Evolutionary conservation across 441 rosid species (phyloP).

Genomic region (Pelargonium fulgidum): DNA sequence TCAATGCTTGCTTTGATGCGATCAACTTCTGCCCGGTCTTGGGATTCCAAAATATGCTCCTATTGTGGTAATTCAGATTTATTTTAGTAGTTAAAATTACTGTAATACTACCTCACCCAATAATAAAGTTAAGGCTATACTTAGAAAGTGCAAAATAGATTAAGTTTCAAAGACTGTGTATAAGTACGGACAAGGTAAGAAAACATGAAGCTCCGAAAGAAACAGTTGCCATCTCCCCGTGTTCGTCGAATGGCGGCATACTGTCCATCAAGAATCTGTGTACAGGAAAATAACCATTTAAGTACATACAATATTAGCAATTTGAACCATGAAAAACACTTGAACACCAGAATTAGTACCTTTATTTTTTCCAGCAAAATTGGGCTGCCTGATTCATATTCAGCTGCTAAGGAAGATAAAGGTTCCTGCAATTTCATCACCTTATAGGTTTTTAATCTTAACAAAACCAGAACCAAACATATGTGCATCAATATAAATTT

Average conservation of each 20-base stretch:
- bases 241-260: constrained; percentile 28
- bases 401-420: constrained; percentile 24
- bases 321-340: not conserved
- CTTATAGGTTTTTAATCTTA: not conserved
- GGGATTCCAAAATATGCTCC: constrained; percentile 28
- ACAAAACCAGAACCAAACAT: not conserved
- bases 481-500: not conserved
- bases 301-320: constrained; percentile 5
- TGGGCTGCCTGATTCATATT: constrained; percentile 23
- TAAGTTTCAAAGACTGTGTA: not conserved
- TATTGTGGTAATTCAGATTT: not conserved
- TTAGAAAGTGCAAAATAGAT: not conserved
- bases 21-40: constrained; percentile 25
- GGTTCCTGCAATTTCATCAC: constrained; percentile 22
- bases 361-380: constrained; percentile 27
- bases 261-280: constrained; percentile 25
- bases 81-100: not conserved
- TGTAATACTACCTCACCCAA: not conserved
- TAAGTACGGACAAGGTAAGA: constrained; percentile 21
- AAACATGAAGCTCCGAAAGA: constrained; percentile 26
- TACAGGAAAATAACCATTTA: not conserved
- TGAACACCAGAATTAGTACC: constrained; percentile 11
- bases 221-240: constrained; percentile 28
- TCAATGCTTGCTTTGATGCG: constrained; percentile 23
- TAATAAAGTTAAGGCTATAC: not conserved